These are phyloP conservation scores for Phytopythium ostracodes DNA, from an alignment of 352 stramenopile species.

Conservation along the genomic window DNA sequence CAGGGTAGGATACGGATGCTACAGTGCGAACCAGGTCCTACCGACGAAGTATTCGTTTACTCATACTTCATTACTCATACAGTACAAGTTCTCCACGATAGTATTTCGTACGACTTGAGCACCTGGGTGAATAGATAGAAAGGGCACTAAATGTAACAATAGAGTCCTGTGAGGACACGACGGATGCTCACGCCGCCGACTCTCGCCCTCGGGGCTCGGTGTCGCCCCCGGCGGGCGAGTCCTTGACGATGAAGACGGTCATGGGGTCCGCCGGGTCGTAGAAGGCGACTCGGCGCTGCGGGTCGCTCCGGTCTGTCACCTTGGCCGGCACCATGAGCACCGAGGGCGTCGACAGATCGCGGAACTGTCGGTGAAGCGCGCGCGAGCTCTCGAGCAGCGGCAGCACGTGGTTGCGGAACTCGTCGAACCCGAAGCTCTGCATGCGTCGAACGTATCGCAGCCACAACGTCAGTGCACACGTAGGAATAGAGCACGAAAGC, in stretches of 20 bases:
- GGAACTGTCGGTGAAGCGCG: conserved; percentile 46
- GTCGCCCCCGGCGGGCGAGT: neutral
- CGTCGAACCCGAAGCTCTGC: conserved; percentile 69
- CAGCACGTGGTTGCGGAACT: conserved; percentile 64
- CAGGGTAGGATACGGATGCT: neutral
- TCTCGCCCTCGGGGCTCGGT: neutral
- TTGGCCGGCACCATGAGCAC: conserved; percentile 73
- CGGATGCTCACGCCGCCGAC: neutral
- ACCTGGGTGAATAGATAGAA: no score
- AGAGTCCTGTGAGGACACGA: neutral
- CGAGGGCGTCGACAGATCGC: conserved; percentile 43
- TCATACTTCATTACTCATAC: no score
- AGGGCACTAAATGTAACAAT: neutral
- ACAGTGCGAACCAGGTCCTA: no score
- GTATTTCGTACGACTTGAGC: no score
- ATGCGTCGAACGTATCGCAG: neutral
- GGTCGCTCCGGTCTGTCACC: conserved; percentile 23
- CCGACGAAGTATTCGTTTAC: no score
- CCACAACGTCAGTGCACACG: neutral
- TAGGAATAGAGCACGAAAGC: neutral
- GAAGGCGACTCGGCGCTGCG: conserved; percentile 38
- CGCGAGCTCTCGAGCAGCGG: conserved; percentile 61
- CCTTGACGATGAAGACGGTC: conserved; percentile 56
- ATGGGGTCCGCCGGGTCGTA: conserved; percentile 57
- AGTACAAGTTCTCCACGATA: no score